These are phyloP conservation scores for Davidsoniella australis DNA, from an alignment of 2,329 filamentous ascomycete genomes.

Conservation along the genomic window DNA sequence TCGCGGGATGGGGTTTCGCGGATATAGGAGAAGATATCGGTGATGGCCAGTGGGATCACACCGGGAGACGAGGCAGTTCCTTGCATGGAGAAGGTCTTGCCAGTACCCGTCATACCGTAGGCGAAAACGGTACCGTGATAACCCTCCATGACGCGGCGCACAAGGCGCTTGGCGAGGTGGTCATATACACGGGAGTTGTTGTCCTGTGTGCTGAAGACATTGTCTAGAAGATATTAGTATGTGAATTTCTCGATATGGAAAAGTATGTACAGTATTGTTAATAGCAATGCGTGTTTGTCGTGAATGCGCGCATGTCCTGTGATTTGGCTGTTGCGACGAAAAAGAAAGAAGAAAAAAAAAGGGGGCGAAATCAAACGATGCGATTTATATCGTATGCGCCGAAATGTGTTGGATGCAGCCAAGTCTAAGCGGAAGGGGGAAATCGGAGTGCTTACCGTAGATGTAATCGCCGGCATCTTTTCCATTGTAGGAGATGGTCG, in stretches of 20 bases:
- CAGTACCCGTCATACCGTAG: slow-evolving; percentile 99
- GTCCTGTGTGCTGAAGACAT: slow-evolving; percentile 87
- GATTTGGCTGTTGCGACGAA: neutral
- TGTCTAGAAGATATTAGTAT: slow-evolving; percentile 41
- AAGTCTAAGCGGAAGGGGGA: neutral
- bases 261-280: neutral
- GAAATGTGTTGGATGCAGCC: neutral
- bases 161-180: slow-evolving; percentile 78
- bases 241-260: slow-evolving; percentile 14
- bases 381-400: neutral
- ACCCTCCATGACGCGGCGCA: slow-evolving; percentile 94
- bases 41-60: slow-evolving; percentile 92
- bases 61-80: slow-evolving; percentile 88
- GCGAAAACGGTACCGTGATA: slow-evolving; percentile 97
- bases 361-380: neutral
- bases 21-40: slow-evolving; percentile 98
- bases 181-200: slow-evolving; percentile 94
- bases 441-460: slow-evolving; percentile 49
- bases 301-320: no score
- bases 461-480: slow-evolving; percentile 84
- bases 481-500: slow-evolving; percentile 67
- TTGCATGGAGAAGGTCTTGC: slow-evolving; percentile 99
- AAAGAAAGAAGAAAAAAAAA: neutral
- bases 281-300: neutral
- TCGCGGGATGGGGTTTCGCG: slow-evolving; percentile 89